phyloP scores from a whole-genome alignment of 2,329 filamentous ascomycete species.

The Botrytis hyacinthi region DNA sequence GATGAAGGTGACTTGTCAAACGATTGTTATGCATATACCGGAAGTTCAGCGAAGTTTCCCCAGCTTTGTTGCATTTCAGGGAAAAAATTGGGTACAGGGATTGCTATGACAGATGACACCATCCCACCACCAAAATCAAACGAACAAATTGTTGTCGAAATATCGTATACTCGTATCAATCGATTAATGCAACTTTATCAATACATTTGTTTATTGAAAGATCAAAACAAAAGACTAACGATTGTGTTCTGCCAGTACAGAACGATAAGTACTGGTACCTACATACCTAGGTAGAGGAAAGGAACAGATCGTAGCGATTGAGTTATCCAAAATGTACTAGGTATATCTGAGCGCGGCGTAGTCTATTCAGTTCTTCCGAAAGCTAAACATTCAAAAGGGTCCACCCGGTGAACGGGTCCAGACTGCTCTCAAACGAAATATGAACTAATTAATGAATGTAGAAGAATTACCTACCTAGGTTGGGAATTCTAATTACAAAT shows the following conservation, averaged over 20 bases:
- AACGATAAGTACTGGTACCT: background rate
- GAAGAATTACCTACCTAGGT: background rate
- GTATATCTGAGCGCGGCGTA: background rate
- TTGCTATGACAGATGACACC: constrained; percentile 9
- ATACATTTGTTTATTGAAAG: background rate
- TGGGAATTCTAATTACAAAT: background rate
- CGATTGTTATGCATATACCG: background rate
- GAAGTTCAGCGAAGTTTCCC: background rate
- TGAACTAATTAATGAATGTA: background rate
- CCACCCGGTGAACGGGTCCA: background rate
- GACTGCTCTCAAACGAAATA: background rate
- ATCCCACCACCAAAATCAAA: background rate
- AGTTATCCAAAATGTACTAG: background rate
- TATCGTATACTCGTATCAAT: background rate
- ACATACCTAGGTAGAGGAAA: background rate
- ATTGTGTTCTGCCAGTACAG: background rate
- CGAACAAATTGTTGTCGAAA: background rate
- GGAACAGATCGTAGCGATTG: background rate
- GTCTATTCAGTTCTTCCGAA: background rate
- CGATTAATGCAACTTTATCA: background rate
- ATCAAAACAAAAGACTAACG: background rate
- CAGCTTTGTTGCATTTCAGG: constrained; percentile 1
- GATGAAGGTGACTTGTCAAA: constrained; percentile 1
- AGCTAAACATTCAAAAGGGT: background rate
- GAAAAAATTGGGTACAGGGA: background rate